These are phyloP conservation scores for Byssothecium circinans DNA, from an alignment of 2,329 filamentous ascomycete species.

Conservation along the genomic window DNA sequence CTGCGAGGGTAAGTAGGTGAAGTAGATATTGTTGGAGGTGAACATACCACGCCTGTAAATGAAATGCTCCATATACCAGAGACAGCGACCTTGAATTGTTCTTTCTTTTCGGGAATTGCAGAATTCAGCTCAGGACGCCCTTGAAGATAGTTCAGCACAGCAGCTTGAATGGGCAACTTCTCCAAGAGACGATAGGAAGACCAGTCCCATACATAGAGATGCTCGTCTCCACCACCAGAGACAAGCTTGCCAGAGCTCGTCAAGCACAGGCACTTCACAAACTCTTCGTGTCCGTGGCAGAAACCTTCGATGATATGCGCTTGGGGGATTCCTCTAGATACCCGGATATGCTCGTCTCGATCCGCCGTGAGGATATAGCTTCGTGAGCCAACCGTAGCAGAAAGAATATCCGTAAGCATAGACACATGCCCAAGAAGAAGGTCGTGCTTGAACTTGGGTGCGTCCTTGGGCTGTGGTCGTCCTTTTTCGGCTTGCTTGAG, in stretches of 20 bases:
- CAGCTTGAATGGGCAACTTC: slow-evolving; percentile 50
- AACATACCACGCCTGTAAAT: slow-evolving; percentile 29
- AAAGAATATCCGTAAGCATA: slow-evolving; percentile 77
- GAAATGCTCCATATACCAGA: slow-evolving; percentile 54
- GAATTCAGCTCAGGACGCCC: slow-evolving; percentile 17
- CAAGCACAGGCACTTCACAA: slow-evolving; percentile 76
- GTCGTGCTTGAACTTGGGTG: slow-evolving; percentile 68
- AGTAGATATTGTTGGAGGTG: slow-evolving; percentile 40
- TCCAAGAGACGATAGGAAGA: slow-evolving; percentile 56
- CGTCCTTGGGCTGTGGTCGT: slow-evolving; percentile 51
- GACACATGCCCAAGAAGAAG: slow-evolving; percentile 92
- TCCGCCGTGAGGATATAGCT: slow-evolving; percentile 68
- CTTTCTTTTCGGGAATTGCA: slow-evolving; percentile 10
- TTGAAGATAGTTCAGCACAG: slow-evolving; percentile 23
- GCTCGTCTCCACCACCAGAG: slow-evolving; percentile 83
- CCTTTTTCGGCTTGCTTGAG: slow-evolving; percentile 48
- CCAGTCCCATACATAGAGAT: slow-evolving; percentile 86
- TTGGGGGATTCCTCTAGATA: slow-evolving; percentile 80
- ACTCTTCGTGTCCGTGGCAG: slow-evolving; percentile 85
- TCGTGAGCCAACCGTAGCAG: slow-evolving; percentile 54
- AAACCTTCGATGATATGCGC: slow-evolving; percentile 85
- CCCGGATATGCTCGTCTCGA: slow-evolving; percentile 81
- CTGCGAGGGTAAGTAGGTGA: slow-evolving; percentile 6
- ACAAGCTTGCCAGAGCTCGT: slow-evolving; percentile 67
- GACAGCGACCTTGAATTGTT: slow-evolving; percentile 48